Base-by-base conservation (phyloP, 805 yeast species). In the Geotrichum ghanense region DNA sequence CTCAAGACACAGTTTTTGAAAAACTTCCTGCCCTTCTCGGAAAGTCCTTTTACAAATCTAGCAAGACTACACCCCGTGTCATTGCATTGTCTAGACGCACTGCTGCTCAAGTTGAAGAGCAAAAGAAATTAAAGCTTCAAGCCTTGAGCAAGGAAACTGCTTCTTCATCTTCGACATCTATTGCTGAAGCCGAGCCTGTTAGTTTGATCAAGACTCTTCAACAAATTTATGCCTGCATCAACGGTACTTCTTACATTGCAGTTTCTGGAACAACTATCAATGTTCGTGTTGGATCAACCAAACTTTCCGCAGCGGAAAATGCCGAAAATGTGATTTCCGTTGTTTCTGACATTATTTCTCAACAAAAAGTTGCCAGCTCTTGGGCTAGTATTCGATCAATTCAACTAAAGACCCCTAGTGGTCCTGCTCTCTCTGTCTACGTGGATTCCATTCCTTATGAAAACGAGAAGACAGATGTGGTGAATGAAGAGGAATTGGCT, bases 401-500 rank as follows among this genome's bases (percentile, higher is more conserved):
- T 76, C 60, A 82, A 78, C 65, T 75, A 75, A 87, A 87, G 68
- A 72, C 90, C 10, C 67, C 71, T 48, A 63, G 66, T 39, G 85
- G 95, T 19, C 95, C 96, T 19, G 76, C 89, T 6, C 69, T 92
- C 56, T 97, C 99, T 41, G 70, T 92, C 50, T 92, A 71, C 65
- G 76, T 80, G 59, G 70, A 82, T 42, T 81, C 82, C 24, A 72
- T 70, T 52, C 60, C 81, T 45, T 62, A 56, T 52, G 47, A 50
- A 23, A 79, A 75, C 21, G 67, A 65, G 37, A 85, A 80, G 56
- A 65, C 75, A 37, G 55, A 60, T 41, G 68, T 65, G 10, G 60
- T 69, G 44, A 66, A 66, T 24, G 67, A 62, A 39, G 66, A 51
- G 40, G 66, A 46, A 47, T 60, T 59, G 61, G 50, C 55, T 19